Percentiles rank a stretch among this genome's conserved stretches.
phyloP scores from a whole-genome alignment of 1,139 yeast species.

The Blastobotrys capitulatus region DNA sequence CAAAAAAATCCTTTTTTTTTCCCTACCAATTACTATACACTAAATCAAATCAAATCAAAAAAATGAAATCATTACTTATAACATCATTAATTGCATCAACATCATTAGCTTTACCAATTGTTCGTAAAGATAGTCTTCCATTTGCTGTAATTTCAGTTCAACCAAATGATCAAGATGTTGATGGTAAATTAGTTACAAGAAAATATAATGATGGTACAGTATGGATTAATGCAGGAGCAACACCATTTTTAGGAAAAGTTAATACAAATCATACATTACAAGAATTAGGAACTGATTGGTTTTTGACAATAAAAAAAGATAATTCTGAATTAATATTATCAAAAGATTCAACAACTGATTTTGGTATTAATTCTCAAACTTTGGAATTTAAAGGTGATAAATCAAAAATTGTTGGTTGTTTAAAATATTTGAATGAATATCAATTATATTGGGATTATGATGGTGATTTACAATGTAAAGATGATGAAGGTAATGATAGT shows the following conservation, averaged over 20 bases:
- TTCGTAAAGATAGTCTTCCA: conserved; percentile 5
- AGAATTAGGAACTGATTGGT: conserved; percentile 1
- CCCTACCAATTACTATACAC: no score
- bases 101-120: conserved; percentile 1
- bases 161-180: conserved; percentile 4
- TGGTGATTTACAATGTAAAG: not conserved
- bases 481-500: conserved; percentile 2
- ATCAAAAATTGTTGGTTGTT: not conserved
- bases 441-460: conserved; percentile 4
- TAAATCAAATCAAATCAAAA: no score
- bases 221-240: conserved; percentile 6
- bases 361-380: not conserved
- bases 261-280: conserved; percentile 1
- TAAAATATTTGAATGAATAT: conserved; percentile 3
- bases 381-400: not conserved
- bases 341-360: not conserved
- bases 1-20: no score
- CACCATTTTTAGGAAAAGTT: conserved; percentile 3
- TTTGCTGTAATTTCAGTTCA: conserved; percentile 4
- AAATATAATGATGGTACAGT: conserved; percentile 5
- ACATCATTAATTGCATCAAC: not conserved
- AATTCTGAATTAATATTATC: not conserved
- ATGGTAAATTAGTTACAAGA: conserved; percentile 2
- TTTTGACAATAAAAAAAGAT: not conserved
- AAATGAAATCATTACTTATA: not conserved